Evolutionary conservation across 768 basidiomycete species (phyloP).

Genomic region (Mycena indigotica): DNA sequence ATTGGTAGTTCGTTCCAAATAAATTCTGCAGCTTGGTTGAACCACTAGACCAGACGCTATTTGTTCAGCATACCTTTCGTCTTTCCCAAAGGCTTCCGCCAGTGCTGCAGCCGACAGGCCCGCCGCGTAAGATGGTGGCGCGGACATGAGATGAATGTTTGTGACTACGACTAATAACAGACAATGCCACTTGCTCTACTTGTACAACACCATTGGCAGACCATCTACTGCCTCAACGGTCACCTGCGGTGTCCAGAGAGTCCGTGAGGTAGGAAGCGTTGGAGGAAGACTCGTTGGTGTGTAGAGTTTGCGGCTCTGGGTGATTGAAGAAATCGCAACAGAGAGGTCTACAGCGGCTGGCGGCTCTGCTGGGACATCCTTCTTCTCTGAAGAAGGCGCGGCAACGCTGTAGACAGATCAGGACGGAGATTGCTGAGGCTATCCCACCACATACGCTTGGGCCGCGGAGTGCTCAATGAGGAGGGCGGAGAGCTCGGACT

Average conservation of each 20-base stretch:
- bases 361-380: constrained; percentile 48
- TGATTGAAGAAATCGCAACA: constrained; percentile 69
- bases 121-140: constrained; percentile 51
- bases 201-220: constrained; percentile 77
- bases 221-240: constrained; percentile 84
- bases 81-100: constrained; percentile 72
- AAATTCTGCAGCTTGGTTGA: constrained; percentile 48
- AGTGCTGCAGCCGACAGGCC: constrained; percentile 58
- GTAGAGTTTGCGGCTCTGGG: constrained; percentile 58
- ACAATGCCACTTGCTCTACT: constrained; percentile 33
- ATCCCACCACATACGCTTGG: constrained; percentile 58
- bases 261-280: constrained; percentile 62
- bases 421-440: constrained; percentile 3
- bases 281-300: constrained; percentile 73
- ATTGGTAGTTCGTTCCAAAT: constrained; percentile 71
- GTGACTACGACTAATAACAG: not conserved
- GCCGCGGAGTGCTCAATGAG: constrained; percentile 77
- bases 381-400: constrained; percentile 31
- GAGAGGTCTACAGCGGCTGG: constrained; percentile 61
- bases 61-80: constrained; percentile 56
- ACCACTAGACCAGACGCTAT: constrained; percentile 13
- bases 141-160: constrained; percentile 40
- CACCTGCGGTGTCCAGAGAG: constrained; percentile 72
- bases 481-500: constrained; percentile 76
- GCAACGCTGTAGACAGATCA: constrained; percentile 12